Evolutionary conservation across 2,329 filamentous ascomycete genomes (phyloP).

Genomic region (Saccharata proteae): DNA sequence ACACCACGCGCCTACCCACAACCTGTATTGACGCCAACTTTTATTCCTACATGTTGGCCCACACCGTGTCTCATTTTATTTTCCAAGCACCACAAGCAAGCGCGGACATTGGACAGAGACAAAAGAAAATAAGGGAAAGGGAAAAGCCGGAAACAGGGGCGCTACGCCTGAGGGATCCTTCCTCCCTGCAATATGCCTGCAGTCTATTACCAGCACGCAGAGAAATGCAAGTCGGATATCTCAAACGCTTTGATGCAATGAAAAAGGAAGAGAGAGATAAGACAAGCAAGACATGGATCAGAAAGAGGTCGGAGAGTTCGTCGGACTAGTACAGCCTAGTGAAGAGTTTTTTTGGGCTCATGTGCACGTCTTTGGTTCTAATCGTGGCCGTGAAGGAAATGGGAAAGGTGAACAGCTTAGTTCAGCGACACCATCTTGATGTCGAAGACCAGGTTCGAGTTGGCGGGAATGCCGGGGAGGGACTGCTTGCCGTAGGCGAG

Average conservation of each 20-base stretch:
- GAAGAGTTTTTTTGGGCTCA: too few relatives aligned
- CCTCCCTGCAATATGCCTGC: constrained; percentile 21
- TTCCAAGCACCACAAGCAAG: background rate
- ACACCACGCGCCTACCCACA: too few relatives aligned
- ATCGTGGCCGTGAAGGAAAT: background rate
- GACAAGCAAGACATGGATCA: background rate
- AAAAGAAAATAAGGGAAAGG: constrained; percentile 2
- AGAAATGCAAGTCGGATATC: constrained; percentile 30
- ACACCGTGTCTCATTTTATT: too few relatives aligned
- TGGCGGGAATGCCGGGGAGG: constrained; percentile 74
- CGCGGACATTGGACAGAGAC: background rate
- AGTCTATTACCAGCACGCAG: constrained; percentile 5
- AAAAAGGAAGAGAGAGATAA: too few relatives aligned
- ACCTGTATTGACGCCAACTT: constrained; percentile 2
- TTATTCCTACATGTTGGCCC: constrained; percentile 6
- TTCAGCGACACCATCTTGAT: constrained; percentile 39
- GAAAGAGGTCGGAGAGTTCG: background rate
- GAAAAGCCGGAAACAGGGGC: constrained; percentile 2
- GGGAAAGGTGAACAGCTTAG: too few relatives aligned
- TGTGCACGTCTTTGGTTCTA: background rate
- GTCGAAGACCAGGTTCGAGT: constrained; percentile 88
- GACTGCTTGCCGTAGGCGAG: constrained; percentile 82
- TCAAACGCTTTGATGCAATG: constrained; percentile 28
- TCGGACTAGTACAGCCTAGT: background rate
- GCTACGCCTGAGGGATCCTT: constrained; percentile 24